These are phyloP conservation scores for Berberis thunbergii DNA, from an alignment of 164 flowering plant genomes.

Conservation along the genomic window DNA sequence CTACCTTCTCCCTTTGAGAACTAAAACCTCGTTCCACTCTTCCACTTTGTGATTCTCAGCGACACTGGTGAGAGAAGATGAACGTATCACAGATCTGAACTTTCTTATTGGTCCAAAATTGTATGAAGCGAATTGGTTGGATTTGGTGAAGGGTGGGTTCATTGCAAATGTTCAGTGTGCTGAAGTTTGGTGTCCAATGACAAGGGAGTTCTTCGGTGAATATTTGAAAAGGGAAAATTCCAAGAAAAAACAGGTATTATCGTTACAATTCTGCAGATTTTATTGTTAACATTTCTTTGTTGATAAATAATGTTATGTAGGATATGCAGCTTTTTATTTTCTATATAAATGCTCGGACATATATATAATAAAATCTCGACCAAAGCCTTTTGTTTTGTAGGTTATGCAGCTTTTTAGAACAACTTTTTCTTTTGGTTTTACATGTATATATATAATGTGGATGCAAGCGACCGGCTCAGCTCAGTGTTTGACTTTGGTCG, in stretches of 20 bases:
- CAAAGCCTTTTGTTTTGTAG: no score
- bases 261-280: not conserved
- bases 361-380: conserved; percentile 3
- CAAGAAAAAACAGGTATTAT: conserved; percentile 88
- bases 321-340: no score
- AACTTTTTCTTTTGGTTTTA: no score
- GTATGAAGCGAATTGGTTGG: conserved; percentile 98
- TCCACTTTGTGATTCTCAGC: conserved; percentile 37
- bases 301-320: no score
- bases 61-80: conserved; percentile 97
- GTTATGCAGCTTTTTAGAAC: no score
- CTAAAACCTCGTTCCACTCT: conserved; percentile 3
- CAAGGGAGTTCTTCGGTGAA: conserved; percentile 93
- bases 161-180: conserved; percentile 98
- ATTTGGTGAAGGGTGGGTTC: conserved; percentile 88
- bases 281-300: no score
- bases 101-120: conserved; percentile 97
- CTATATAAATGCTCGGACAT: no score
- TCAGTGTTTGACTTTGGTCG: no score
- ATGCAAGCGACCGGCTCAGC: no score
- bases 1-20: not conserved
- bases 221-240: conserved; percentile 92
- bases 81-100: conserved; percentile 93
- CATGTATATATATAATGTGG: no score
- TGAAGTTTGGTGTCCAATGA: conserved; percentile 99